A percentile compares a stretch with the other conserved stretches of the same genome.
These are phyloP conservation scores for Bjerkandera adusta DNA, from an alignment of 1,284 basidiomycete genomes.

Conservation along the genomic window DNA sequence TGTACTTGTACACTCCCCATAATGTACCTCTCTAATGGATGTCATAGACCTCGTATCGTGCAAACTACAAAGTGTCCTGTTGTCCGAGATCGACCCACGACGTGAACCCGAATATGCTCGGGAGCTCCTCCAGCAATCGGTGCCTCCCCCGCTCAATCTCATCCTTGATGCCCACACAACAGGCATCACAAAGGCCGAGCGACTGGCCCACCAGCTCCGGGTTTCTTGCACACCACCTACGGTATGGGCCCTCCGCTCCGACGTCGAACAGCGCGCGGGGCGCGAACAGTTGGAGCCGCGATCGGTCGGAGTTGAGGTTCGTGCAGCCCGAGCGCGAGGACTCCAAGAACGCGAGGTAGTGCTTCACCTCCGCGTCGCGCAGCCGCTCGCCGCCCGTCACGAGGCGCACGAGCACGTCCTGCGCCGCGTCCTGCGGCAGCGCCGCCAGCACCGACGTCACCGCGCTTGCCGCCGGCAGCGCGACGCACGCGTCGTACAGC, in stretches of 20 bases:
- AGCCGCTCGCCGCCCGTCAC: conserved; percentile 17
- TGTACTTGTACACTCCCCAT: too few relatives aligned
- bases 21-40: too few relatives aligned
- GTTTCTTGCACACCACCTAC: conserved; percentile 8
- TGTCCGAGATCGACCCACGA: too few relatives aligned
- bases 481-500: too few relatives aligned
- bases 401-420: conserved; percentile 12
- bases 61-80: too few relatives aligned
- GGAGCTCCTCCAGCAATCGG: conserved; percentile 5
- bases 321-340: conserved; percentile 12
- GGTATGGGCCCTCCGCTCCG: conserved; percentile 5
- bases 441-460: too few relatives aligned
- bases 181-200: conserved; percentile 4
- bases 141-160: conserved; percentile 1
- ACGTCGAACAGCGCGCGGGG: background rate
- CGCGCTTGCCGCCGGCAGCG: too few relatives aligned
- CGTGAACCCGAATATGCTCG: conserved; percentile 6
- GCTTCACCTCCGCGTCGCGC: conserved; percentile 6
- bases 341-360: conserved; percentile 16
- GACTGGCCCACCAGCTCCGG: background rate
- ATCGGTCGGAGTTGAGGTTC: background rate
- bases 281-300: background rate
- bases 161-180: background rate
- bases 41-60: too few relatives aligned
- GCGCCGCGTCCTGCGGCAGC: background rate